Evolutionary conservation across 768 basidiomycete genomes (phyloP).

Genomic region (Tricholoma saponaceum): DNA sequence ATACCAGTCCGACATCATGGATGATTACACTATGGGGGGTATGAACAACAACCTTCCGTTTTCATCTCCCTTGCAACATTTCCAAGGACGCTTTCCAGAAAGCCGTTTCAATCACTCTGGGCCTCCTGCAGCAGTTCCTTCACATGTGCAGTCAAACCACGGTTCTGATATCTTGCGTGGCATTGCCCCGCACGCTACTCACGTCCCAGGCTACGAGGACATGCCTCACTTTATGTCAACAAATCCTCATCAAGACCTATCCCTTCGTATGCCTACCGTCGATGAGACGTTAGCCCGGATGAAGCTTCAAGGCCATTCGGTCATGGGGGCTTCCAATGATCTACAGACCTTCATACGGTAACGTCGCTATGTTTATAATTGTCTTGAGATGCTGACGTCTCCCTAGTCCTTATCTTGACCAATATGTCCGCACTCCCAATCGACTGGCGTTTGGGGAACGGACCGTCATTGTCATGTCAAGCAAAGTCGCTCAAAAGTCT

Average conservation of each 20-base stretch:
- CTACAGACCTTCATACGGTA: constrained; percentile 80
- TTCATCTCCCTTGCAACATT: constrained; percentile 50
- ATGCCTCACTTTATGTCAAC: constrained; percentile 53
- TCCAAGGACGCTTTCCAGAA: constrained; percentile 57
- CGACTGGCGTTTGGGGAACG: constrained; percentile 89
- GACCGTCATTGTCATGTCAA: constrained; percentile 96
- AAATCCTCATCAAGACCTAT: constrained; percentile 50
- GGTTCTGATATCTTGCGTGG: constrained; percentile 56
- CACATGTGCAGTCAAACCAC: constrained; percentile 43
- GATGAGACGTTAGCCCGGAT: constrained; percentile 62
- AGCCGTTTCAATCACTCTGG: constrained; percentile 45
- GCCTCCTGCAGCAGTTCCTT: constrained; percentile 36
- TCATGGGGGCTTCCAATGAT: constrained; percentile 63
- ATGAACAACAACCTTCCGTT: constrained; percentile 46
- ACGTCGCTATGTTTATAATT: constrained; percentile 15
- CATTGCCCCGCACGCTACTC: constrained; percentile 69
- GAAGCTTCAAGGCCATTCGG: constrained; percentile 54
- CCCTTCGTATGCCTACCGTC: constrained; percentile 59
- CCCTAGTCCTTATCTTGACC: constrained; percentile 72
- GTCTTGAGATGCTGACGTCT: constrained; percentile 16
- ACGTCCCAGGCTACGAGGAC: constrained; percentile 53
- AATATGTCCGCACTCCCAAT: constrained; percentile 81
- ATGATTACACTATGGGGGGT: constrained; percentile 54
- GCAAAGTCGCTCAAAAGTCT: constrained; percentile 94
- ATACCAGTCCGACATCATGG: constrained; percentile 58